These are phyloP conservation scores for Fusarium sp. DNA, from an alignment of 2,329 filamentous ascomycete genomes.

Conservation along the genomic window DNA sequence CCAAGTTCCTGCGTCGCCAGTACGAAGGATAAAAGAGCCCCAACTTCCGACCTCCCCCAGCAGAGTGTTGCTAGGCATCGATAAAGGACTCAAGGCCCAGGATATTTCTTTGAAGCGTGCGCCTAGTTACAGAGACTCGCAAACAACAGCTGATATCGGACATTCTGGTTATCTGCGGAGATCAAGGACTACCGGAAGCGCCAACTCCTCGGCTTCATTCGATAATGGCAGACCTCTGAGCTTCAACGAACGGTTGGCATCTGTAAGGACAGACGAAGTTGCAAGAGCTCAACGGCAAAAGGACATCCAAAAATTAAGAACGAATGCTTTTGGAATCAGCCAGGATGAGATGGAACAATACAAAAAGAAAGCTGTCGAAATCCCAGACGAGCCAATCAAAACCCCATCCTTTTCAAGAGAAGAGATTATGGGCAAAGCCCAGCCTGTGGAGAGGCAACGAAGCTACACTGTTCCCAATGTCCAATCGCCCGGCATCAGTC, in stretches of 20 bases:
- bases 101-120: slow-evolving; percentile 88
- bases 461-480: slow-evolving; percentile 57
- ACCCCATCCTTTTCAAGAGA: slow-evolving; percentile 70
- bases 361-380: slow-evolving; percentile 66
- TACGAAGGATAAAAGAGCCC: slow-evolving; percentile 66
- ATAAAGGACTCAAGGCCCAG: slow-evolving; percentile 82
- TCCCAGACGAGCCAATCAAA: slow-evolving; percentile 61
- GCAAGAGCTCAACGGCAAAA: slow-evolving; percentile 62
- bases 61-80: slow-evolving; percentile 84
- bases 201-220: slow-evolving; percentile 34
- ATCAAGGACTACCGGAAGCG: slow-evolving; percentile 53
- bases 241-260: slow-evolving; percentile 88
- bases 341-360: slow-evolving; percentile 69
- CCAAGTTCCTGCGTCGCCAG: slow-evolving; percentile 81
- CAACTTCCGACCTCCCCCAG: slow-evolving; percentile 78
- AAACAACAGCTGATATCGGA: slow-evolving; percentile 25
- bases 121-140: slow-evolving; percentile 56
- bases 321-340: slow-evolving; percentile 67
- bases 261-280: slow-evolving; percentile 69
- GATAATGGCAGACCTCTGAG: slow-evolving; percentile 59
- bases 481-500: slow-evolving; percentile 37
- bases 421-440: slow-evolving; percentile 62
- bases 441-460: slow-evolving; percentile 50
- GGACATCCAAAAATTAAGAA: slow-evolving; percentile 64
- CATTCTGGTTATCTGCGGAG: slow-evolving; percentile 57